Evolutionary conservation across 768 basidiomycete species (phyloP), one percentile per base, ranked within the genome.

Genomic region (Mycena galopus): DNA sequence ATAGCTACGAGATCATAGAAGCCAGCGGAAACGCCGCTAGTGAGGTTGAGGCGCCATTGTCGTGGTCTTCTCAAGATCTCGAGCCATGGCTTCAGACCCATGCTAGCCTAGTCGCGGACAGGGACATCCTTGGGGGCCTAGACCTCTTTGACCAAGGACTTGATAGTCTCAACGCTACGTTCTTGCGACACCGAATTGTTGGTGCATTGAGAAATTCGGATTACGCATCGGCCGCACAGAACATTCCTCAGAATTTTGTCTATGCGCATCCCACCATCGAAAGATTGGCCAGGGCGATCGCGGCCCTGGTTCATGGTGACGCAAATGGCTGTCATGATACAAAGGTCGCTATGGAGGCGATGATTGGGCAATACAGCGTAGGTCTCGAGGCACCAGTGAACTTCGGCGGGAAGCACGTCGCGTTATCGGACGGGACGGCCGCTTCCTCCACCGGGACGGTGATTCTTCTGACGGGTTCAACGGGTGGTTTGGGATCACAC

Each of bases 81-180:
- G 42, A 44, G 19, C 16, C 42, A 19, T 44, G 42, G 42, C 9
- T 44, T 2, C 12, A 44, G 9, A 44, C 42, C 42, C 42, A 44
- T 4, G 42, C 42, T 17, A 44, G 42, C 42, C 19, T 44, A 19
- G 42, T 44, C 17, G 42, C 42, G 16, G 42, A 44, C 42, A 44
- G 5, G 17, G 42, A 44, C 3, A 47, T 81, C 3, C 69, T 53
- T 4, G 10, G 71, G 4, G 62, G 75, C 6, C 65, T 27, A n/a
- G 78, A 82, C 72, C 58, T 84, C 12, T 84, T 83, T 68, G 76
- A 80, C 19, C 80, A 82, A 59, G 82, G 82, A 11, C 82, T 82
- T 47, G 83, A 84, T 44, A 84, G 84, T 58, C 73, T 86, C 51
- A 82, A 80, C 19, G 82, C 83, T 8, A 84, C 83, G 0, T 82